These are phyloP conservation scores for Purpureocillium lavendulum DNA, from an alignment of 2,329 filamentous ascomycete genomes.

Conservation along the genomic window DNA sequence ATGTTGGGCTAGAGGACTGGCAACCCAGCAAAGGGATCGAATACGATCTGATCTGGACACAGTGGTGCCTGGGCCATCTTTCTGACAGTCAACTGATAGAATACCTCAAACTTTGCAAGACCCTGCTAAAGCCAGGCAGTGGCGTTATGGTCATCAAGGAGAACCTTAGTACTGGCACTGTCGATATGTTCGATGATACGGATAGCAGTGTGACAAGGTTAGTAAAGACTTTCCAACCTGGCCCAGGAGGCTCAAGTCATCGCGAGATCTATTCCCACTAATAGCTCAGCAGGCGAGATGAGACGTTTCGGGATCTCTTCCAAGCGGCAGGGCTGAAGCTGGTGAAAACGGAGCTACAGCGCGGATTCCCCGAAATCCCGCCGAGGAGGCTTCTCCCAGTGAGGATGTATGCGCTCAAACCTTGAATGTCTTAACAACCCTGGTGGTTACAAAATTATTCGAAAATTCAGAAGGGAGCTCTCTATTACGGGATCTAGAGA, in stretches of 20 bases:
- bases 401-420: constrained; percentile 67
- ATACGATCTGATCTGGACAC: constrained; percentile 82
- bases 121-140: constrained; percentile 20
- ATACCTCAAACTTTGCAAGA: constrained; percentile 56
- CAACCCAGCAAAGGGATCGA: constrained; percentile 28
- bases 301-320: constrained; percentile 64
- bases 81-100: constrained; percentile 63
- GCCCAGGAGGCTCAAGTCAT: too few species aligned
- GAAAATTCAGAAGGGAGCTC: too few species aligned
- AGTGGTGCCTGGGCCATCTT: constrained; percentile 84
- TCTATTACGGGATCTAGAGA: too few species aligned
- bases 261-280: too few species aligned
- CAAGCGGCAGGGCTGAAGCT: constrained; percentile 58
- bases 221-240: constrained; percentile 6
- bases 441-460: too few species aligned
- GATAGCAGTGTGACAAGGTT: constrained; percentile 72
- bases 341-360: constrained; percentile 64
- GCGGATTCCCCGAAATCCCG: constrained; percentile 55
- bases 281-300: constrained; percentile 46
- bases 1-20: constrained; percentile 70
- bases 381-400: constrained; percentile 53
- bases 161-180: constrained; percentile 52
- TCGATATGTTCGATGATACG: constrained; percentile 64
- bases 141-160: constrained; percentile 44
- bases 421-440: constrained; percentile 16